Base-by-base conservation (phyloP, 257 asterid genomes). In the Striga asiatica region DNA sequence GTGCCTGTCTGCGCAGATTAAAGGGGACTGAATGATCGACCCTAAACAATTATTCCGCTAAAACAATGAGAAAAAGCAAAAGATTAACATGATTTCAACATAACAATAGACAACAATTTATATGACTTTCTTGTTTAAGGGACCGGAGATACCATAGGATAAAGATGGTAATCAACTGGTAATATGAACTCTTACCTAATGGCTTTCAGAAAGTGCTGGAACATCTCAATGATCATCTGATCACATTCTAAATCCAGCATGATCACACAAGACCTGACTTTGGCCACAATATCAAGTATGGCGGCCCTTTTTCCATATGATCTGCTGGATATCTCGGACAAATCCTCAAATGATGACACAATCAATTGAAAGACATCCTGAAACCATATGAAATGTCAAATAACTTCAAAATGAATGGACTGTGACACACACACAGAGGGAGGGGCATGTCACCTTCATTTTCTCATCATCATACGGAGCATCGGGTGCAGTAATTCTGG, bases 241-340 rank as follows among this genome's bases (percentile, higher is more conserved):
- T 88, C 97, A 23, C 99, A 92, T 77, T 92, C 99, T 62, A 92
- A 78, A 70, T 92, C 99, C 94, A 92, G 66, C 97, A 92, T 82
- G 52, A 92, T 81, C 56, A 92, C 95, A 66, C 99, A 88, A 14
- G 97, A 88, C 67, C 97, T 81, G 54, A 92, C 94, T 80, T 88
- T 88, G 66, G 95, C 84, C 74, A 92, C 88, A 37, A 95, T 92
- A 76, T 92, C 95, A 66, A 92, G 93, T 69, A 92, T 79, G 61
- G 81, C 29, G 60, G 70, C 79, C 76, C 94, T 82, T 78, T 88
- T 88, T 14, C 31, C 66, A 64, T 71, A 73, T 9, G 97, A 92
- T 77, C 85, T 77, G 78, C 95, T 79, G 57, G 89, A 79, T 64
- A 48, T 47, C 60, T 88, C 95, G 13, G 81, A 48, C 69, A 88